phyloP scores from a whole-genome alignment of 768 basidiomycete species.

The Cystobasidium ongulense region DNA sequence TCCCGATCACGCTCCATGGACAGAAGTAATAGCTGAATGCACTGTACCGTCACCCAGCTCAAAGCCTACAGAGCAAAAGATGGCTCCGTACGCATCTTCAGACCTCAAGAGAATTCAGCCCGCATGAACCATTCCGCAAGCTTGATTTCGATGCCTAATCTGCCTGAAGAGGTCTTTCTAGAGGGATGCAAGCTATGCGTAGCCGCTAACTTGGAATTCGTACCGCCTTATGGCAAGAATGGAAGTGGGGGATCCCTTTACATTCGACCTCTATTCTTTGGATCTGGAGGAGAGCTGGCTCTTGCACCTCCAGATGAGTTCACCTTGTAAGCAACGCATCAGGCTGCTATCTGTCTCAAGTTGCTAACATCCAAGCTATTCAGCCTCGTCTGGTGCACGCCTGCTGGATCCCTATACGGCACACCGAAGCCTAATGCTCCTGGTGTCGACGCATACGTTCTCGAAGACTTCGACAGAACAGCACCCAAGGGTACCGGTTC shows the following conservation, averaged over 20 bases:
- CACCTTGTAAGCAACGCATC: constrained; percentile 36
- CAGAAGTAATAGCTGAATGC: neutral
- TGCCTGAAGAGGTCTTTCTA: constrained; percentile 38
- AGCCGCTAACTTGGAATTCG: constrained; percentile 39
- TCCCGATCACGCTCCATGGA: constrained; percentile 9
- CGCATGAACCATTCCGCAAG: constrained; percentile 35
- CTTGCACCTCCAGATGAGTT: constrained; percentile 37
- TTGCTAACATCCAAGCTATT: neutral
- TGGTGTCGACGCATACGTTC: constrained; percentile 38
- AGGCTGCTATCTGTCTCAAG: neutral
- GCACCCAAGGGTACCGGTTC: constrained; percentile 39
- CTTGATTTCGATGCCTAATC: constrained; percentile 39
- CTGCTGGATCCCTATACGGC: constrained; percentile 40
- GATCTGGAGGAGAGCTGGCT: constrained; percentile 35
- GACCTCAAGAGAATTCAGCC: constrained; percentile 39
- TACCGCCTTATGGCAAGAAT: constrained; percentile 37
- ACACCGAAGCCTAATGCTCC: constrained; percentile 35
- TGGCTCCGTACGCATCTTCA: constrained; percentile 39
- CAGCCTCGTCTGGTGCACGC: constrained; percentile 35
- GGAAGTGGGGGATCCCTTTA: constrained; percentile 35
- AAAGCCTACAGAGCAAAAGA: constrained; percentile 42
- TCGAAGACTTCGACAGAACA: constrained; percentile 40
- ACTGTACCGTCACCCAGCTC: neutral
- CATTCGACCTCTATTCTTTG: constrained; percentile 35
- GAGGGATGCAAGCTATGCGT: constrained; percentile 36